These are phyloP conservation scores for Articulospora tetracladia DNA, from an alignment of 495 filamentous ascomycete species.

Conservation along the genomic window DNA sequence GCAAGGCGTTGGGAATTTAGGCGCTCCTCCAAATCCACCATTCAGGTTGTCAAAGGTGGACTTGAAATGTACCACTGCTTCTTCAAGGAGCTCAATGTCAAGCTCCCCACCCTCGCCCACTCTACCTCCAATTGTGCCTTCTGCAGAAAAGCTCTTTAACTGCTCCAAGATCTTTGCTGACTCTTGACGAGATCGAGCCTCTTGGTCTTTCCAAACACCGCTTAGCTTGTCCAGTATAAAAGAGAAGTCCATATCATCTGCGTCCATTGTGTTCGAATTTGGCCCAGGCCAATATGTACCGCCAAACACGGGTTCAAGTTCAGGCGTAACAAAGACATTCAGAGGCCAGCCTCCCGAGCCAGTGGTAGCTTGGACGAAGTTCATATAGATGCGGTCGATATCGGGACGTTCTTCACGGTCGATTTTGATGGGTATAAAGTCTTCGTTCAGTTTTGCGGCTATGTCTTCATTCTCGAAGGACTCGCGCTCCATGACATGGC, in stretches of 20 bases:
- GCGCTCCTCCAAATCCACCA: conserved; percentile 74
- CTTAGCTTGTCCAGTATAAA: conserved; percentile 79
- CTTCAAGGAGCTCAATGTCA: conserved; percentile 88
- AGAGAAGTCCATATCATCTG: conserved; percentile 65
- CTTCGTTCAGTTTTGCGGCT: conserved; percentile 76
- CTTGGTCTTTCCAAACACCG: conserved; percentile 80
- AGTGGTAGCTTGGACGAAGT: conserved; percentile 92
- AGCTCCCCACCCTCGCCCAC: conserved; percentile 54
- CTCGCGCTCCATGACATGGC: conserved; percentile 91
- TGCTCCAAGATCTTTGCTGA: conserved; percentile 79
- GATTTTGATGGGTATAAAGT: conserved; percentile 89
- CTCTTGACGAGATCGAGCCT: conserved; percentile 71
- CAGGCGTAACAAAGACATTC: conserved; percentile 92
- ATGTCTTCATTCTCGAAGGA: conserved; percentile 82
- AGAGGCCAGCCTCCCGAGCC: conserved; percentile 94
- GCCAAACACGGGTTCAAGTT: conserved; percentile 90
- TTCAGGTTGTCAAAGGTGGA: conserved; percentile 72
- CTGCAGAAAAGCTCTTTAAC: conserved; percentile 79
- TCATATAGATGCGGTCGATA: conserved; percentile 96
- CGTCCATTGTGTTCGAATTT: conserved; percentile 42
- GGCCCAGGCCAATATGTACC: conserved; percentile 95
- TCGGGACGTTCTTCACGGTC: conserved; percentile 95
- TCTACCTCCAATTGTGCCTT: conserved; percentile 64
- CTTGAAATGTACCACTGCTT: conserved; percentile 77
- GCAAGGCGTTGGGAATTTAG: conserved; percentile 88